Conservation (phyloP, 805 yeast species). For the Metschnikowia noctiluminum region DNA sequence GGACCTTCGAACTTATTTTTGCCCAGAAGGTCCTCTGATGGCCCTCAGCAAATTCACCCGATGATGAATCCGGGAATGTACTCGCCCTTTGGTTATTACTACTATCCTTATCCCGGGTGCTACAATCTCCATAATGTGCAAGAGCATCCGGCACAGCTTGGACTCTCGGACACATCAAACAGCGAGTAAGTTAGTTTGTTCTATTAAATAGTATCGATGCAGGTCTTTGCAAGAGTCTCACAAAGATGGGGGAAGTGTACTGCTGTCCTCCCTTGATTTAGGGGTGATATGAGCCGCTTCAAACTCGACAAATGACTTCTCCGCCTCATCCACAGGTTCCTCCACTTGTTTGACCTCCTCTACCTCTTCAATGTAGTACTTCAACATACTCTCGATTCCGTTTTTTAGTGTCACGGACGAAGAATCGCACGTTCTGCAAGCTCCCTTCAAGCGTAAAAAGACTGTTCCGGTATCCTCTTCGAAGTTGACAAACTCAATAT, state of each 20-base stretch:
- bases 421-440: slow-evolving; percentile 70
- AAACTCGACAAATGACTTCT: slow-evolving; percentile 17
- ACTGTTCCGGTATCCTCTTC: slow-evolving; percentile 55
- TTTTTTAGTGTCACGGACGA: slow-evolving; percentile 62
- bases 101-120: neutral
- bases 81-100: neutral
- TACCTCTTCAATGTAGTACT: slow-evolving; percentile 67
- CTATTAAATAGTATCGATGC: neutral
- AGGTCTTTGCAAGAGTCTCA: neutral
- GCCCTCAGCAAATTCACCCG: neutral
- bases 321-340: slow-evolving; percentile 28
- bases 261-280: slow-evolving; percentile 22
- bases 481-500: slow-evolving; percentile 61
- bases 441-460: slow-evolving; percentile 58
- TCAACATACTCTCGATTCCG: slow-evolving; percentile 70
- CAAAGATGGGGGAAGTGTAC: slow-evolving; percentile 16
- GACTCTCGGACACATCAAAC: neutral
- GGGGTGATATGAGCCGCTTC: slow-evolving; percentile 26
- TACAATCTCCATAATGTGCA: neutral
- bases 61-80: neutral
- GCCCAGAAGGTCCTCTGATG: neutral
- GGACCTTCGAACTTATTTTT: neutral
- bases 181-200: too few relatives aligned
- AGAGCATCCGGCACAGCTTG: too few relatives aligned
- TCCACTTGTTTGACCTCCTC: slow-evolving; percentile 52